phyloP scores from a whole-genome alignment of 2,329 filamentous ascomycete species.

The Penicillium sp. region DNA sequence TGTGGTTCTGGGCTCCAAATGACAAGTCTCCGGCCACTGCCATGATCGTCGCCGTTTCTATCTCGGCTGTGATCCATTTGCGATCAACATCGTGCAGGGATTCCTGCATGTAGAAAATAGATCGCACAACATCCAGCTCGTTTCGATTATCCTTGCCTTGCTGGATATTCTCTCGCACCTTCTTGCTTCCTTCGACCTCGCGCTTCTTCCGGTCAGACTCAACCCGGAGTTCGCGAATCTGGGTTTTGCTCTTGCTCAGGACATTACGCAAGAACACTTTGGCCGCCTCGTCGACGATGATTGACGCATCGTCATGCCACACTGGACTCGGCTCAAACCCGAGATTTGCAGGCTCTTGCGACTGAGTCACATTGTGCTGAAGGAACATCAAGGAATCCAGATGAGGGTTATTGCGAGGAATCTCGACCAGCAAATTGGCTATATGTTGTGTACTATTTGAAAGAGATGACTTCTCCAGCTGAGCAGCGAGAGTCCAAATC shows the following conservation, averaged over 20 bases:
- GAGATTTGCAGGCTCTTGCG: slow-evolving; percentile 80
- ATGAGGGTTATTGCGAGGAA: slow-evolving; percentile 79
- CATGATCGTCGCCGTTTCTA: slow-evolving; percentile 92
- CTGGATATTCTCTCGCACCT: slow-evolving; percentile 68
- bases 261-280: slow-evolving; percentile 91
- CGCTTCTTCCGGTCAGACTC: slow-evolving; percentile 82
- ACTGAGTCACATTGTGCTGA: slow-evolving; percentile 77
- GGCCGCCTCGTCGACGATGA: slow-evolving; percentile 80
- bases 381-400: slow-evolving; percentile 98
- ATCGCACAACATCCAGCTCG: slow-evolving; percentile 76
- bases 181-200: slow-evolving; percentile 76
- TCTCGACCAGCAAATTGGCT: slow-evolving; percentile 70
- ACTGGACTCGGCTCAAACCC: slow-evolving; percentile 90
- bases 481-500: slow-evolving; percentile 76
- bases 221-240: slow-evolving; percentile 72
- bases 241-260: slow-evolving; percentile 81
- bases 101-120: slow-evolving; percentile 82
- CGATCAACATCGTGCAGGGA: slow-evolving; percentile 79
- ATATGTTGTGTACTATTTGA: slow-evolving; percentile 69
- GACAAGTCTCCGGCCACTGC: slow-evolving; percentile 86
- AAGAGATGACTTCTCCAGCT: slow-evolving; percentile 75
- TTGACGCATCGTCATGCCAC: slow-evolving; percentile 88
- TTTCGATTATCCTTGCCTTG: slow-evolving; percentile 85
- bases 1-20: slow-evolving; percentile 87
- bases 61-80: slow-evolving; percentile 79